Evolutionary conservation across 106 monocot genomes (phyloP), one percentile per base, ranked within the genome.

Genomic region (Triglochin maritima): DNA sequence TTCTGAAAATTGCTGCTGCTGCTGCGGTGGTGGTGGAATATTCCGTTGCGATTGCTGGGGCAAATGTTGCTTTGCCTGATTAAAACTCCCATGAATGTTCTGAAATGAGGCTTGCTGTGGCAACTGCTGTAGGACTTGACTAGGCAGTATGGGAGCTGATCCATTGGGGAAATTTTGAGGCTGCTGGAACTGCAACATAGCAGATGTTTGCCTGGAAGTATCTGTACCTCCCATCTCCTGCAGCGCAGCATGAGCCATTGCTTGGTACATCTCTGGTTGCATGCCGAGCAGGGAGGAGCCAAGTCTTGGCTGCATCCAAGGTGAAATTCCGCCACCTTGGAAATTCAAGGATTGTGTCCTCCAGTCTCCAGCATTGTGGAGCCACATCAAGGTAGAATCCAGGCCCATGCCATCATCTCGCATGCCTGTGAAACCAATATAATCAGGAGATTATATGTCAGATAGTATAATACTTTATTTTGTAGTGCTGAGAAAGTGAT

Each of bases 271-370:
- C 44, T 80, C 80, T 66, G 74, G 66, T 57, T 94, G 85, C 10
- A 94, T 17, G 46, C 80, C 82, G 63, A 90, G 79, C 59, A 87
- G 63, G 6, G 82, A 76, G 46, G 84, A 60, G 71, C 85, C 80
- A 65, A 87, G 59, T 63, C 83, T 86, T 16, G 87, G 87, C 57
- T 81, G 87, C 57, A 85, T 76, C 85, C 87, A 96, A 41, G 87
- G 87, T 50, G 79, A 53, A 47, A 78, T 65, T 47, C 90, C 89
- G 67, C 77, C 45, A 47, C 87, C 86, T 58, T 87, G 89, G 68
- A 87, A 87, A 70, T 85, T 90, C 66, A 95, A 58, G 44, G 87
- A 81, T 62, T 76, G 90, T 9, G 79, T 62, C 45, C 80, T 87
- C 62, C 78, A 72, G n/a, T 92, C 83, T 14, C 80, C 69, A 59